A percentile compares a stretch with the other conserved stretches of the same genome.
These are phyloP conservation scores for Alternaria triticina DNA, from an alignment of 2,329 filamentous ascomycete genomes.

Conservation along the genomic window DNA sequence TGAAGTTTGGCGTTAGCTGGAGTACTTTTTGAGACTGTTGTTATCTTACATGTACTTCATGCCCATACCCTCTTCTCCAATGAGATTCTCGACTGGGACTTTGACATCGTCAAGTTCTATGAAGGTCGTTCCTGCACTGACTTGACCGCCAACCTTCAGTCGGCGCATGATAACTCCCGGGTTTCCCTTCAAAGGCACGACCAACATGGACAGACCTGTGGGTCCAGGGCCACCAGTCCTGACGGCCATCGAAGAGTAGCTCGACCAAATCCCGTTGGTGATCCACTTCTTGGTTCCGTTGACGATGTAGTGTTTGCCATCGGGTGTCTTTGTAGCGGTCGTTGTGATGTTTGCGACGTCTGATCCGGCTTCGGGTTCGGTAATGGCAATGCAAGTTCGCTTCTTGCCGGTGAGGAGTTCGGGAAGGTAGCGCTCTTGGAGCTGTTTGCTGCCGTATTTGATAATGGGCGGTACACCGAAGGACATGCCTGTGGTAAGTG, in stretches of 20 bases:
- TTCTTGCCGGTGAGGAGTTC: slow-evolving; percentile 71
- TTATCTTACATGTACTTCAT: slow-evolving; percentile 67
- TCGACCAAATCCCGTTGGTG: slow-evolving; percentile 67
- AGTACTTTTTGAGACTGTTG: neutral
- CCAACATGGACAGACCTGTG: slow-evolving; percentile 68
- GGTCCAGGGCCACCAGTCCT: slow-evolving; percentile 72
- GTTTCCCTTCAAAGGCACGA: slow-evolving; percentile 72
- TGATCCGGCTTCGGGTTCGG: slow-evolving; percentile 75
- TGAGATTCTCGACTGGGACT: slow-evolving; percentile 72
- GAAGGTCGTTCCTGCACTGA: slow-evolving; percentile 72
- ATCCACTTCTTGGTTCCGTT: slow-evolving; percentile 81
- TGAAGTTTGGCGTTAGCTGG: neutral
- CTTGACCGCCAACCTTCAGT: slow-evolving; percentile 70
- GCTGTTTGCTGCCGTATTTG: slow-evolving; percentile 67
- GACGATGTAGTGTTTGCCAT: slow-evolving; percentile 72
- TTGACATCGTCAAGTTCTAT: slow-evolving; percentile 78
- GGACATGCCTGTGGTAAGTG: slow-evolving; percentile 73
- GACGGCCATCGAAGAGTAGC: slow-evolving; percentile 74
- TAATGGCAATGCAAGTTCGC: slow-evolving; percentile 77
- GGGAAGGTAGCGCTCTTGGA: slow-evolving; percentile 74
- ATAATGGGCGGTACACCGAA: slow-evolving; percentile 75
- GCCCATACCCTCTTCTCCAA: slow-evolving; percentile 72
- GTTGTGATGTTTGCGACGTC: slow-evolving; percentile 78
- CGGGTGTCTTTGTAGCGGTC: slow-evolving; percentile 65
- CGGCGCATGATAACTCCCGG: slow-evolving; percentile 72